Percentiles rank a stretch among this genome's conserved stretches.
Evolutionary conservation across 176 grass and related monocot species (phyloP).

Genomic region (Phoenix roebelenii): DNA sequence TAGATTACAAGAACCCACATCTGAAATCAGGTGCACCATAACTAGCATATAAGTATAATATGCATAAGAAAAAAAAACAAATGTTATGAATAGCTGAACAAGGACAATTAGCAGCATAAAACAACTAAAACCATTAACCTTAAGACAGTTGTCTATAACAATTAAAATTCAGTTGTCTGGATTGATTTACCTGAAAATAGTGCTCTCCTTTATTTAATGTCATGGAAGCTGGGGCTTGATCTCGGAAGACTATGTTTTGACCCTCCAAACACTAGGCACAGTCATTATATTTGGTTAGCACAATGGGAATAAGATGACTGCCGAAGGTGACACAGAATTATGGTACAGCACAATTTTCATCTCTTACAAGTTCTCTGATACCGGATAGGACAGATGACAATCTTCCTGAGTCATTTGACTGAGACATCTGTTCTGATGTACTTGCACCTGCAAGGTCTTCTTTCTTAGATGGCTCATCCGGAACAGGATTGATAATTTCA

Average conservation of each 20-base stretch:
- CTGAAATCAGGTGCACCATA: background rate
- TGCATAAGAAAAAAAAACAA: too few species aligned
- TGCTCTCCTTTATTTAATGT: slow-evolving; percentile 35
- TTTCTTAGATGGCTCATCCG: slow-evolving; percentile 23
- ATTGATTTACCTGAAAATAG: slow-evolving; percentile 41
- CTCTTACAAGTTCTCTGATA: slow-evolving; percentile 61
- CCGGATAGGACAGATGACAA: slow-evolving; percentile 36
- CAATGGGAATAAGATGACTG: slow-evolving; percentile 5
- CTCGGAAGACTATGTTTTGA: slow-evolving; percentile 41
- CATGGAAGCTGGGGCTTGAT: slow-evolving; percentile 32
- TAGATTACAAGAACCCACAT: slow-evolving; percentile 8
- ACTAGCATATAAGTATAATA: too few species aligned
- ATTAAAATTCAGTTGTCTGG: too few species aligned
- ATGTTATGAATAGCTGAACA: background rate
- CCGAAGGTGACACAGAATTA: background rate
- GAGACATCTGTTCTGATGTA: slow-evolving; percentile 29
- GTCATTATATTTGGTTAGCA: slow-evolving; percentile 16
- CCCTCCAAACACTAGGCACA: slow-evolving; percentile 52
- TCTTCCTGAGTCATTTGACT: slow-evolving; percentile 36
- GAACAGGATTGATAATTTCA: slow-evolving; percentile 28
- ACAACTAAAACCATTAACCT: too few species aligned
- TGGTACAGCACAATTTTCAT: slow-evolving; percentile 17
- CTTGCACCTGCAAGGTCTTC: slow-evolving; percentile 31
- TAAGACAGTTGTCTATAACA: too few species aligned
- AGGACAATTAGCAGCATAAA: background rate